phyloP scores from a whole-genome alignment of 2,329 filamentous ascomycete species.

The Cryphonectria naterciae region DNA sequence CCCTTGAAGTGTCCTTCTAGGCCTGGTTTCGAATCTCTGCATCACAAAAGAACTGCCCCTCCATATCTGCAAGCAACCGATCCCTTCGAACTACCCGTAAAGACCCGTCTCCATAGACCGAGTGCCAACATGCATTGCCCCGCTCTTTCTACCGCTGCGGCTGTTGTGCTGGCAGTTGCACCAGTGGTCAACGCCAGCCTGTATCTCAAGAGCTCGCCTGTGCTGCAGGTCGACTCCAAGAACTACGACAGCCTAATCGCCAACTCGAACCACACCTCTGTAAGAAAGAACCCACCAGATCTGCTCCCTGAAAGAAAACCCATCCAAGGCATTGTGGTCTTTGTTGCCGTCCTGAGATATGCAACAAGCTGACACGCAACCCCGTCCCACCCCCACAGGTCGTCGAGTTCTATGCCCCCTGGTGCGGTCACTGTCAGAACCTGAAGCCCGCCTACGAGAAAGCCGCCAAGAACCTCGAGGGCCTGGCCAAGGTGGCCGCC shows the following conservation, averaged over 20 bases:
- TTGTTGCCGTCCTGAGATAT: not conserved
- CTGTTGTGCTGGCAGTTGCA: slow-evolving; percentile 67
- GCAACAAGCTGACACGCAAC: slow-evolving; percentile 11
- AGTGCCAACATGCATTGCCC: slow-evolving; percentile 56
- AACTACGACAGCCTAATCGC: slow-evolving; percentile 83
- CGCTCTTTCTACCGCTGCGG: slow-evolving; percentile 58
- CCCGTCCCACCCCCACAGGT: slow-evolving; percentile 45
- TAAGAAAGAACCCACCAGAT: slow-evolving; percentile 56
- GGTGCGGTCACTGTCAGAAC: slow-evolving; percentile 97
- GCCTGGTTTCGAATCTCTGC: slow-evolving; percentile 5
- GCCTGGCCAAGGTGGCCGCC: slow-evolving; percentile 91
- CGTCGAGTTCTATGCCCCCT: slow-evolving; percentile 91
- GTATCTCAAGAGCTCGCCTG: slow-evolving; percentile 85
- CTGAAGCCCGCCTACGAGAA: slow-evolving; percentile 96
- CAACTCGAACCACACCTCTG: slow-evolving; percentile 88
- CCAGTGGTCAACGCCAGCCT: slow-evolving; percentile 67
- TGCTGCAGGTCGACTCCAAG: slow-evolving; percentile 79
- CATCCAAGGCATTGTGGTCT: not conserved
- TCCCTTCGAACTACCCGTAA: not conserved
- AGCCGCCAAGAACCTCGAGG: slow-evolving; percentile 84
- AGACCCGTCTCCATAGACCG: slow-evolving; percentile 10
- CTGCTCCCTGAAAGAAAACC: not conserved
- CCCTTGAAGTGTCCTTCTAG: slow-evolving; percentile 16
- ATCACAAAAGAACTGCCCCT: not conserved
- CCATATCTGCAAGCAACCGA: not conserved